Base-by-base conservation (phyloP, 257 asterid species). In the Petunia axillaris region DNA sequence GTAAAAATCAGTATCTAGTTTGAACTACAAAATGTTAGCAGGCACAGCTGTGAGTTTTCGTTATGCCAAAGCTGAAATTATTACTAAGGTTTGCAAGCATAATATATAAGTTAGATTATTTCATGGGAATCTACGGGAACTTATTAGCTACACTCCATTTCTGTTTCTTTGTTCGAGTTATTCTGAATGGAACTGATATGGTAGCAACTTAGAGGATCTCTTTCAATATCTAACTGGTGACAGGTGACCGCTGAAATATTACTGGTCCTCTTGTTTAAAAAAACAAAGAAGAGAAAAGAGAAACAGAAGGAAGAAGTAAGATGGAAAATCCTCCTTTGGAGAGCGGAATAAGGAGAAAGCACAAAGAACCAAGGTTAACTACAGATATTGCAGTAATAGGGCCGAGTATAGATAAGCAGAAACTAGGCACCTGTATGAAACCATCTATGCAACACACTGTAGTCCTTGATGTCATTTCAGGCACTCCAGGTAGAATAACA, bases 1-100 rank as follows among this genome's bases (percentile, higher is more conserved):
- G 40, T 43, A 68, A 39, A 68, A 5, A 68, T 2, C 76, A 68
- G 76, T 43, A 15, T 68, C 76, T 68, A 68, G 58, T 16, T 46
- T 68, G 40, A 44, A 52, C 76, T 25, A 70, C 25, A 25, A 25
- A 16, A 5, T 57, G 16, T 44, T 16, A 44, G 76, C 58, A 68
- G 58, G 76, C 15, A 70, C 16, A 70, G 37, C 25, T 46, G 25
- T 9, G 76, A 14, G 59, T 9, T 70, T 8, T 8, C 4, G 41
- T 8, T 46, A 37, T 11, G 44, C 6, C 16, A 46, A 43, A 25
- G 8, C 59, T 46, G 43, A 41, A 8, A 10, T 10, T 25, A 25
- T 10, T 46, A 16, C 76, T 1, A 25, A 70, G 76, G 5, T 8
- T 6, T 16, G 76, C 76, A 70, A 37, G 58, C 2, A 46, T 2